Percentiles rank a stretch among this genome's conserved stretches.
These are phyloP conservation scores for Taiozyma sp. DNA, from an alignment of 1,139 yeast species.

Conservation along the genomic window DNA sequence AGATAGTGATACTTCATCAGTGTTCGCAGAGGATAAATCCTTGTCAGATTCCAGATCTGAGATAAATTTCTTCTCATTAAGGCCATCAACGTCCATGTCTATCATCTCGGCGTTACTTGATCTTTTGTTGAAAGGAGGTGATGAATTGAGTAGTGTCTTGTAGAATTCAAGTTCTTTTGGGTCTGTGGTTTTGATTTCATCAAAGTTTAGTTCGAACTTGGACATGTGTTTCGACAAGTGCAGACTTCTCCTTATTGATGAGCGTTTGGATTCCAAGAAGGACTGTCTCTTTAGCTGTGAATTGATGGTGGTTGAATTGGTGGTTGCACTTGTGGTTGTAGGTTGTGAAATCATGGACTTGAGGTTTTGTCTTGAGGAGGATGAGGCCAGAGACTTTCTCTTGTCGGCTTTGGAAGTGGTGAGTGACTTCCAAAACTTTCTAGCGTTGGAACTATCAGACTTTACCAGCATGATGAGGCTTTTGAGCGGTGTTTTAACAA, in stretches of 20 bases:
- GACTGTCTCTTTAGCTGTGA: slow-evolving; percentile 2
- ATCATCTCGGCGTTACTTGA: neutral
- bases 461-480: neutral
- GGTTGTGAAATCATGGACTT: neutral
- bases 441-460: neutral
- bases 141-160: neutral
- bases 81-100: neutral
- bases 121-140: neutral
- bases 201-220: slow-evolving; percentile 5
- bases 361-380: neutral
- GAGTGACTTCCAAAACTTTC: slow-evolving; percentile 8
- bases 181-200: slow-evolving; percentile 11
- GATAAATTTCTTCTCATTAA: neutral
- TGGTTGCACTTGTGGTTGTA: neutral
- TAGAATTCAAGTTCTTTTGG: slow-evolving; percentile 21
- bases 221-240: slow-evolving; percentile 11
- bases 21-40: neutral
- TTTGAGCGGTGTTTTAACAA: too few relatives aligned
- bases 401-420: slow-evolving; percentile 2
- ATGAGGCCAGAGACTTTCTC: neutral
- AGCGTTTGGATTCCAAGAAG: neutral
- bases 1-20: neutral
- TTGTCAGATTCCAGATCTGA: neutral
- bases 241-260: neutral
- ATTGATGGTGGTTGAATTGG: neutral